Evolutionary conservation across 768 basidiomycete species (phyloP), one percentile per base, ranked within the genome.

Genomic region (Panaeolus cyanescens): DNA sequence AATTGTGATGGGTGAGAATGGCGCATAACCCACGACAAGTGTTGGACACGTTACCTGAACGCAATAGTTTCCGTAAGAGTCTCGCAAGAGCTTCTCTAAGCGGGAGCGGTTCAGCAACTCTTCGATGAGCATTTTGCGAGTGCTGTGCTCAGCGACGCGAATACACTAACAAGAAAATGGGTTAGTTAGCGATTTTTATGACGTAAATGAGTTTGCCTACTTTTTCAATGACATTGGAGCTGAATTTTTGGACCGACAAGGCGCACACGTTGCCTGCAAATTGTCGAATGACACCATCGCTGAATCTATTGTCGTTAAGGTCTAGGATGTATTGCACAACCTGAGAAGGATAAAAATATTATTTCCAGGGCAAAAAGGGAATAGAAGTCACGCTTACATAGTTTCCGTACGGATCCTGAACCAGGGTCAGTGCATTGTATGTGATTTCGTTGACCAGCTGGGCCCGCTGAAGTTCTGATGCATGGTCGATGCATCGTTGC

Each of bases 361-460:
- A 20, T 20, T 50, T 50, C 25, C 32, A 50, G 20, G n/a, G 53
- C 19, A 5, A 5, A 28, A 30, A 28, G 17, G 58, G 6, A 25
- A 61, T 55, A 58, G 25, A 22, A 45, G 19, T 54, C 1, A 36
- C 6, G 78, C 87, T 70, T 63, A 91, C 92, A 70, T 95, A 95
- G 79, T 95, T 95, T 70, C 93, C 93, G 64, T 92, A 95, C 39
- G 96, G 96, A 73, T 99, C 96, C 78, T 99, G 96, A 22, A 99
- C 97, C 60, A 99, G 85, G 4, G 96, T 98, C 65, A 99, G 83
- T 2, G 96, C 96, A 68, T 99, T 96, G 80, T 92, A 99, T 13
- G 96, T 99, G 76, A 99, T 99, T 82, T 99, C 97, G 62, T 94
- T 96, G 59, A 99, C 97, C 36, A 99, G 85, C 76, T 99, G 97